Percentiles rank a stretch among this genome's conserved stretches.
Evolutionary conservation across 2,329 filamentous ascomycete genomes (phyloP).

Genomic region (Cladosporium sp.): DNA sequence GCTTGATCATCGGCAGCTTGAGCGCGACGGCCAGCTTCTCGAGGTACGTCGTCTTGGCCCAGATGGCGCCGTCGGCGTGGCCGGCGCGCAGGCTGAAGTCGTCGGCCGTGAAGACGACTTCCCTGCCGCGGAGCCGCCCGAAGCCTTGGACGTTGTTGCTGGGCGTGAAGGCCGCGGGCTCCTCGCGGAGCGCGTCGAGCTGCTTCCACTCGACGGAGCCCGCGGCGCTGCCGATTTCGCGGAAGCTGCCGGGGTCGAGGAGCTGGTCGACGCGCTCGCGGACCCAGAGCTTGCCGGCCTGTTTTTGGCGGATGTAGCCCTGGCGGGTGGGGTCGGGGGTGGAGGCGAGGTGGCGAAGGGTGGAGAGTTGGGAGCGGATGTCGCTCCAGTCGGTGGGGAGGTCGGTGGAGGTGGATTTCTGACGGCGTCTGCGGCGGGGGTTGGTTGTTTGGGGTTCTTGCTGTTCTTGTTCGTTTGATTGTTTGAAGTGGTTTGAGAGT

Average conservation of each 20-base stretch:
- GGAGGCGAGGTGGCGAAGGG: constrained; percentile 47
- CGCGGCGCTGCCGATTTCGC: constrained; percentile 55
- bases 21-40: constrained; percentile 55
- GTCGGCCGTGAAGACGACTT: constrained; percentile 56
- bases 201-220: constrained; percentile 55
- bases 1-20: constrained; percentile 55
- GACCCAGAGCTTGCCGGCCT: constrained; percentile 60
- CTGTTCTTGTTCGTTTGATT: constrained; percentile 28
- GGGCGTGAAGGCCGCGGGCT: constrained; percentile 48
- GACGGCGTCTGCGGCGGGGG: constrained; percentile 14
- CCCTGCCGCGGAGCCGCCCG: constrained; percentile 45
- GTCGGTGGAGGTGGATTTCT: constrained; percentile 29
- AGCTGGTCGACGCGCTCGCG: constrained; percentile 54
- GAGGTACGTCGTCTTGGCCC: constrained; percentile 52
- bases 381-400: constrained; percentile 58
- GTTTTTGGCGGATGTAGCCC: constrained; percentile 58
- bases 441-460: constrained; percentile 16
- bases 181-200: constrained; percentile 36
- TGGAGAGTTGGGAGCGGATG: constrained; percentile 50
- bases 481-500: constrained; percentile 24
- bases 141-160: constrained; percentile 57
- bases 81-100: constrained; percentile 59
- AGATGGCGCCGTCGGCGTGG: constrained; percentile 56
- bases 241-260: constrained; percentile 51
- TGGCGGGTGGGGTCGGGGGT: constrained; percentile 49